Evolutionary conservation across 805 yeast species (phyloP).

Genomic region (Myxozyma monticola): DNA sequence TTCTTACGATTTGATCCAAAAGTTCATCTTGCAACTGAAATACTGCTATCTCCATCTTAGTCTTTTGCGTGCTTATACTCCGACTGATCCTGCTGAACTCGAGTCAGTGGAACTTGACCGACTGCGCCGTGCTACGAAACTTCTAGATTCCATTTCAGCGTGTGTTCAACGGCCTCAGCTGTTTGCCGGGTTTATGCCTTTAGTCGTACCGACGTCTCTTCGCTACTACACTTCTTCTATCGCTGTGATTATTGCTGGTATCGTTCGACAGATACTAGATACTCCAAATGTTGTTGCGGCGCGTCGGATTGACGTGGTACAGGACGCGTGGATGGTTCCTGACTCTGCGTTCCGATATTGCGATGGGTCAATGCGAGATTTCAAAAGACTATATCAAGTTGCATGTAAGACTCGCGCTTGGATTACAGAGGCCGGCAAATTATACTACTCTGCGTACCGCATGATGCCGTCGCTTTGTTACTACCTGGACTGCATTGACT

Average conservation of each 20-base stretch:
- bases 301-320: not conserved
- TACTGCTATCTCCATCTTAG: constrained; percentile 14
- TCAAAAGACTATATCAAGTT: constrained; percentile 15
- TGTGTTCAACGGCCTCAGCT: constrained; percentile 17
- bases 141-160: constrained; percentile 19
- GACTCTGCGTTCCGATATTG: constrained; percentile 22
- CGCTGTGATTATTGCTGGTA: not conserved
- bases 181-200: constrained; percentile 18
- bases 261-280: constrained; percentile 5
- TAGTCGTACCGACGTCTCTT: constrained; percentile 17
- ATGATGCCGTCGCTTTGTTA: not conserved
- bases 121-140: constrained; percentile 12
- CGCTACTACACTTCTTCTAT: constrained; percentile 5
- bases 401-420: constrained; percentile 4
- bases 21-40: constrained; percentile 20
- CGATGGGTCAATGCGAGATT: constrained; percentile 1
- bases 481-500: not conserved
- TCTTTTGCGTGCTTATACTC: constrained; percentile 14
- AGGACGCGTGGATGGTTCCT: constrained; percentile 15
- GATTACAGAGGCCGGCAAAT: constrained; percentile 1
- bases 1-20: constrained; percentile 25
- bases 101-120: not conserved
- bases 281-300: constrained; percentile 1
- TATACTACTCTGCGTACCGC: constrained; percentile 1
- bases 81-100: not conserved